Conservation (phyloP, 1,284 basidiomycete genomes). For the Calocybe gambosa region DNA sequence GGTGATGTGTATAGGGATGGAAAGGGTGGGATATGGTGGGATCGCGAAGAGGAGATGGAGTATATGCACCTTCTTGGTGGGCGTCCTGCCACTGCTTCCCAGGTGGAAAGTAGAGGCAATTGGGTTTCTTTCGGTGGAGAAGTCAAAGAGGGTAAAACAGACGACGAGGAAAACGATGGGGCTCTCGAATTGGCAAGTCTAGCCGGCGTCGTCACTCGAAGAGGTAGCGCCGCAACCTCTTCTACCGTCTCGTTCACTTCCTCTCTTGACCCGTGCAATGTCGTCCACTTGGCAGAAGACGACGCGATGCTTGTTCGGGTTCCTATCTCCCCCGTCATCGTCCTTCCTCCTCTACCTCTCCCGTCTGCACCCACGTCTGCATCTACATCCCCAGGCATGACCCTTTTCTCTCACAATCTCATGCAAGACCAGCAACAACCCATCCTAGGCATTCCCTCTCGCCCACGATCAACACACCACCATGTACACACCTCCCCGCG, state of each 20-base stretch:
- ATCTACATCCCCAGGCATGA: too few species aligned
- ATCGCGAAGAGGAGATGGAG: conserved; percentile 64
- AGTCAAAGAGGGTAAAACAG: conserved; percentile 7
- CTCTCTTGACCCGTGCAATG: conserved; percentile 43
- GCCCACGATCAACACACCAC: conserved; percentile 31
- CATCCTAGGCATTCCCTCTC: conserved; percentile 30
- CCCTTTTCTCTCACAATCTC: too few species aligned
- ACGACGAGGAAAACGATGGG: conserved; percentile 5
- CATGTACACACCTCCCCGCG: conserved; percentile 35
- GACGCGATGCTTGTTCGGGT: conserved; percentile 23
- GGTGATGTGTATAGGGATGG: conserved; percentile 52
- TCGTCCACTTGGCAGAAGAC: conserved; percentile 38
- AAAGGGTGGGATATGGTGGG: conserved; percentile 60
- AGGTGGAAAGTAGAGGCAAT: conserved; percentile 17
- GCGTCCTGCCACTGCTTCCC: conserved; percentile 10
- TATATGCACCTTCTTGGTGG: conserved; percentile 50
- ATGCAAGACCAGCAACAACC: conserved; percentile 7
- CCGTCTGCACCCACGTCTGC: conserved; percentile 7
- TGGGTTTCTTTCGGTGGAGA: conserved; percentile 39
- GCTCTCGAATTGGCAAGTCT: conserved; percentile 15
- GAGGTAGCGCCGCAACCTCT: conserved; percentile 38
- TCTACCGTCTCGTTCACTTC: conserved; percentile 41
- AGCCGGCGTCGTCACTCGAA: conserved; percentile 22
- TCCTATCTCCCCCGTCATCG: not conserved
- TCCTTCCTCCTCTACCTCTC: not conserved